Conservation (phyloP, 2,329 filamentous ascomycete species). For the Diplodia mutila region DNA sequence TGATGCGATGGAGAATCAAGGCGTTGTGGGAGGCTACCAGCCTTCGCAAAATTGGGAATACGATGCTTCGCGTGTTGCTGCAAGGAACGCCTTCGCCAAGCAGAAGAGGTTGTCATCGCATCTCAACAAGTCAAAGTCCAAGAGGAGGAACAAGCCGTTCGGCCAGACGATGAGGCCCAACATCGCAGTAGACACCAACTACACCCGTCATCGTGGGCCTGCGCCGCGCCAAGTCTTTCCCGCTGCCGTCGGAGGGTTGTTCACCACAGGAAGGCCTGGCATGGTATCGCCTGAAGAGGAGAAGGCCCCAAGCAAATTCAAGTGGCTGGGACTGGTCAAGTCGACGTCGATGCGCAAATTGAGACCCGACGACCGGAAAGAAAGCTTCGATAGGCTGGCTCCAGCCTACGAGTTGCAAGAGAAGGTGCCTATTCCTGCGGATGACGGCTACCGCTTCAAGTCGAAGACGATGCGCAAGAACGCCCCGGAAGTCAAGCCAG, state of each 20-base stretch:
- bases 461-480: constrained; percentile 32
- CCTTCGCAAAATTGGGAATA: constrained; percentile 30
- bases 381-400: constrained; percentile 8
- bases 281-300: constrained; percentile 7
- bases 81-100: constrained; percentile 36
- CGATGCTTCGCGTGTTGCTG: constrained; percentile 35
- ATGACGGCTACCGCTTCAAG: constrained; percentile 28
- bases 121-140: constrained; percentile 56
- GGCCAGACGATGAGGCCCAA: constrained; percentile 63
- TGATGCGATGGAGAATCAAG: background rate
- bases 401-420: constrained; percentile 21
- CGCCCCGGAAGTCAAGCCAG: background rate
- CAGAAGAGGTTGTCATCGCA: constrained; percentile 40
- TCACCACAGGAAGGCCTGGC: background rate
- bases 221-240: constrained; percentile 53
- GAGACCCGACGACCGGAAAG: background rate
- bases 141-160: constrained; percentile 59
- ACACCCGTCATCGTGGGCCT: constrained; percentile 54
- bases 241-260: background rate
- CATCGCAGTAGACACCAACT: constrained; percentile 72
- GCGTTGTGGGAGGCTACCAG: constrained; percentile 1
- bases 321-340: constrained; percentile 14
- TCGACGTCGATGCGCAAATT: constrained; percentile 19
- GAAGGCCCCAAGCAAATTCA: constrained; percentile 16
- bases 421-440: background rate